A percentile compares a stretch with the other conserved stretches of the same genome.
Conservation (phyloP, 2,329 filamentous ascomycete species). For the Aspergillus amoenus region DNA sequence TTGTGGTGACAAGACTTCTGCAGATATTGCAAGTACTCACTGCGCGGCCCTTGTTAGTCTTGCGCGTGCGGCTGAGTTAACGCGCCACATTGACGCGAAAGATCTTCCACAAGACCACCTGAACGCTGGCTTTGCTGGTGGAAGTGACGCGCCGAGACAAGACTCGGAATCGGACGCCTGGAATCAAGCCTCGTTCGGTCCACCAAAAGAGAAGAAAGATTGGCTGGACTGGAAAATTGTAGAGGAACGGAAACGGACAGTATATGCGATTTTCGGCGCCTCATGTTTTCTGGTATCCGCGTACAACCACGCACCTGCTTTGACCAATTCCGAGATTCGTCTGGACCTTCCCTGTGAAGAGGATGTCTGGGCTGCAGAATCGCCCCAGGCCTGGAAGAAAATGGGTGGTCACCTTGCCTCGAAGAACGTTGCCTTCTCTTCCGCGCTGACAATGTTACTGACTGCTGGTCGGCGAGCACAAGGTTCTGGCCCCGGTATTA, state of each 20-base stretch:
- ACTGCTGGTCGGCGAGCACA: constrained; percentile 69
- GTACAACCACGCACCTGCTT: constrained; percentile 86
- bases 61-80: constrained; percentile 81
- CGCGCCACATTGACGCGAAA: constrained; percentile 45
- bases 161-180: constrained; percentile 30
- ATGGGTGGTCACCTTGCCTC: constrained; percentile 72
- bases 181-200: constrained; percentile 35
- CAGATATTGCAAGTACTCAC: constrained; percentile 89
- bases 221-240: constrained; percentile 87
- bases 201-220: constrained; percentile 50
- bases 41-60: constrained; percentile 88
- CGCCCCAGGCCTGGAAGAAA: constrained; percentile 74
- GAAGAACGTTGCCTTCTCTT: constrained; percentile 73
- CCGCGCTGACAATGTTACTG: constrained; percentile 76
- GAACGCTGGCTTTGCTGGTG: constrained; percentile 55
- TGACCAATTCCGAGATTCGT: constrained; percentile 91
- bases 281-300: constrained; percentile 88
- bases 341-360: constrained; percentile 91
- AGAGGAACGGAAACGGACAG: constrained; percentile 89
- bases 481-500: constrained; percentile 48
- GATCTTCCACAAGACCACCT: constrained; percentile 41
- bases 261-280: constrained; percentile 86
- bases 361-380: constrained; percentile 82
- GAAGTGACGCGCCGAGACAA: constrained; percentile 46
- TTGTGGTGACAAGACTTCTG: constrained; percentile 84